These are phyloP conservation scores for Vitis cinerea DNA, from an alignment of 164 flowering plant species.

Conservation along the genomic window DNA sequence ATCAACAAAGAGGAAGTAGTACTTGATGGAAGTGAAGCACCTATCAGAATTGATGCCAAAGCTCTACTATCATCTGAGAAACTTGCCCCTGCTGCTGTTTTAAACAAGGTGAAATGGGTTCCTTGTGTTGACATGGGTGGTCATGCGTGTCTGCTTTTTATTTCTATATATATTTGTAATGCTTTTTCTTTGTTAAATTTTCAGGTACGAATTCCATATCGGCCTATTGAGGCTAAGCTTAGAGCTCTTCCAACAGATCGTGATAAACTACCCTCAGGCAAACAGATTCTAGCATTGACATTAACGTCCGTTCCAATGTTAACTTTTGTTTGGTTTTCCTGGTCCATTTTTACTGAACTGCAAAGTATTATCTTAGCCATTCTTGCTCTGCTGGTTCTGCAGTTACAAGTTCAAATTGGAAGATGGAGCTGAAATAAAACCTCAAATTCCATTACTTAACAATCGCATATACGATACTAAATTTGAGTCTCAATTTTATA, in stretches of 20 bases:
- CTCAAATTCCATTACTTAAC: conserved; percentile 85
- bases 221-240: conserved; percentile 69
- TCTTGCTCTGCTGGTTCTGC: conserved; percentile 28
- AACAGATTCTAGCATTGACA: conserved; percentile 76
- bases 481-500: conserved; percentile 95
- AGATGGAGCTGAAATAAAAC: conserved; percentile 80
- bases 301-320: conserved; percentile 51
- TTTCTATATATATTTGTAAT: neutral
- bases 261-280: conserved; percentile 88
- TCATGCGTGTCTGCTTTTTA: neutral
- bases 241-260: conserved; percentile 63
- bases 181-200: conserved; percentile 8
- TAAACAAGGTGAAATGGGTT: conserved; percentile 62
- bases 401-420: conserved; percentile 96
- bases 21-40: conserved; percentile 97
- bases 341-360: neutral
- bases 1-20: conserved; percentile 60
- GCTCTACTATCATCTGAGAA: conserved; percentile 72
- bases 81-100: conserved; percentile 72
- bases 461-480: conserved; percentile 90
- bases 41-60: conserved; percentile 69
- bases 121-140: neutral
- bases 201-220: conserved; percentile 79
- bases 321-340: neutral
- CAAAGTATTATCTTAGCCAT: neutral